Evolutionary conservation across 345 rosid genomes (phyloP).

Genomic region (Camelina hispida): DNA sequence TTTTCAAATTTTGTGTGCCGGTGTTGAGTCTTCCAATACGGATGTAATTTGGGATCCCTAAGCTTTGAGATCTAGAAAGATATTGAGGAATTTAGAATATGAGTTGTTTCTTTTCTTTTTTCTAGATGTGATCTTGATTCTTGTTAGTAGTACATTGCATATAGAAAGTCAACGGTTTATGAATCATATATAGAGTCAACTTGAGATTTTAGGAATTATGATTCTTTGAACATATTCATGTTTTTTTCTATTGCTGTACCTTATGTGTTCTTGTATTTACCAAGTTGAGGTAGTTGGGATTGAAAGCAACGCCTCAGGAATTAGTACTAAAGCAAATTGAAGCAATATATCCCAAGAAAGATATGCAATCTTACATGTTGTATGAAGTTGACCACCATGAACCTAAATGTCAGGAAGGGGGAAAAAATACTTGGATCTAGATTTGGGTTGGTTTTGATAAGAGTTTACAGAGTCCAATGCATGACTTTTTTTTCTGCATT

Average conservation of each 20-base stretch:
- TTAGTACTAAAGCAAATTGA: constrained; percentile 16
- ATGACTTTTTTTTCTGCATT: neutral
- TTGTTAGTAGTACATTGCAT: constrained; percentile 24
- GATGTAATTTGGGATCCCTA: constrained; percentile 32
- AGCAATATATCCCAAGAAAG: constrained; percentile 38
- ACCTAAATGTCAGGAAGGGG: constrained; percentile 18
- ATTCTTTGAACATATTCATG: constrained; percentile 27
- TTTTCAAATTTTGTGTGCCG: neutral
- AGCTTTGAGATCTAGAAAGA: neutral
- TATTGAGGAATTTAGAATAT: constrained; percentile 7
- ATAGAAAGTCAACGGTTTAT: constrained; percentile 23
- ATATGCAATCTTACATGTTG: constrained; percentile 28
- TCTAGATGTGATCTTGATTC: neutral
- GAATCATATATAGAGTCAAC: constrained; percentile 15
- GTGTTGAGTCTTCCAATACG: constrained; percentile 3
- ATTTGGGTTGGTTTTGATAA: constrained; percentile 16
- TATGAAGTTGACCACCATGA: constrained; percentile 28
- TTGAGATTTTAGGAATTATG: neutral
- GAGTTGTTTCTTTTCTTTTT: neutral
- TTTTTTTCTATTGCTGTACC: neutral
- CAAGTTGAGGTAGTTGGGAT: constrained; percentile 17
- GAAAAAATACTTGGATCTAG: constrained; percentile 23
- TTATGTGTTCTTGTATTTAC: neutral
- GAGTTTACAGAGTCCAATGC: constrained; percentile 39
- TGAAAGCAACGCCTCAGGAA: constrained; percentile 15